Evolutionary conservation across 306 rosid genomes (phyloP).

Genomic region (Sicyos edulis): DNA sequence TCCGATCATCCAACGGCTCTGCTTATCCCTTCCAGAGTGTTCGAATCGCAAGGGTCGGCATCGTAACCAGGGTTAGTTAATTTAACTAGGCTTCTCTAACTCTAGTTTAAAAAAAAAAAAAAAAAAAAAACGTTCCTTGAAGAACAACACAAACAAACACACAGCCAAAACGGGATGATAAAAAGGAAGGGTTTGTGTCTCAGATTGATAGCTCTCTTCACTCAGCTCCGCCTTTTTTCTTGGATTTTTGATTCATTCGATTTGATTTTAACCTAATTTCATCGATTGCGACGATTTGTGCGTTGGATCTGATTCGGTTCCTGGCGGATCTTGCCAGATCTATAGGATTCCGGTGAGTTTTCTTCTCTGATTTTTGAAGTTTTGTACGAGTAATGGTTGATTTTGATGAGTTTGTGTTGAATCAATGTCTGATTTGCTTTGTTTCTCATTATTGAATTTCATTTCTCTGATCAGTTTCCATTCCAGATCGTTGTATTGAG

Average conservation of each 20-base stretch:
- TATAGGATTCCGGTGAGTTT: constrained; percentile 21
- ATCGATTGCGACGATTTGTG: background rate
- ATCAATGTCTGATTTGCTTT: background rate
- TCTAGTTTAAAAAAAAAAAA: constrained; percentile 46
- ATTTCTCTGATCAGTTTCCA: constrained; percentile 17
- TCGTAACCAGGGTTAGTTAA: constrained; percentile 41
- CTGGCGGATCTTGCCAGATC: background rate
- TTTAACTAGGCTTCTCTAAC: constrained; percentile 29
- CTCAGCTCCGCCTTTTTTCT: constrained; percentile 33
- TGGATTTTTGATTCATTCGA: constrained; percentile 19
- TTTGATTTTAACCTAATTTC: background rate
- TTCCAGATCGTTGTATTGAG: constrained; percentile 15
- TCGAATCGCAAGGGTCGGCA: constrained; percentile 38
- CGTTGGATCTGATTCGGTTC: background rate
- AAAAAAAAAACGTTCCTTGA: constrained; percentile 14
- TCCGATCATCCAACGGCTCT: constrained; percentile 23
- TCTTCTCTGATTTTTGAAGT: constrained; percentile 5
- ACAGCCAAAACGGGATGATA: background rate
- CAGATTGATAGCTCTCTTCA: constrained; percentile 25
- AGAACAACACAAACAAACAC: background rate
- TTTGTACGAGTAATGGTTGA: background rate
- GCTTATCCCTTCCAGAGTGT: constrained; percentile 52
- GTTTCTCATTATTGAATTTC: constrained; percentile 17
- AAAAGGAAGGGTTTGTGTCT: background rate
- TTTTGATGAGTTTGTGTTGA: background rate